Evolutionary conservation across 75 land plant species (phyloP).

Genomic region (Pinus taeda): DNA sequence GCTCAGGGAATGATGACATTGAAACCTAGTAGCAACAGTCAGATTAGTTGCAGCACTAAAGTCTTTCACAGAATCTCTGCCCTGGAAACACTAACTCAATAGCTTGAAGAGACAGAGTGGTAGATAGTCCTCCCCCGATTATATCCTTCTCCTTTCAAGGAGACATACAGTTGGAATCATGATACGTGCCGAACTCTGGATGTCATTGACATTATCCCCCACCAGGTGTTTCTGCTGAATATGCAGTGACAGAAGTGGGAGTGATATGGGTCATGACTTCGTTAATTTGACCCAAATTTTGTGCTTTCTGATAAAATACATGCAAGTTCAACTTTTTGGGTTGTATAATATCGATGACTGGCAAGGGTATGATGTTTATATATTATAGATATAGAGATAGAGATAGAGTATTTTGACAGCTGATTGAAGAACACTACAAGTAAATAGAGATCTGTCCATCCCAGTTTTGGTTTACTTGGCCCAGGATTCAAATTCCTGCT

Average conservation of each 20-base stretch:
- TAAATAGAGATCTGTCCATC: background rate
- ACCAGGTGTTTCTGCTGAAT: background rate
- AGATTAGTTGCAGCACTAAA: background rate
- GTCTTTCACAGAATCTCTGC: background rate
- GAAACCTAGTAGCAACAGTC: no score
- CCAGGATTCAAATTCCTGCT: background rate
- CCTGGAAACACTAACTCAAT: background rate
- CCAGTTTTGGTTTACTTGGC: background rate
- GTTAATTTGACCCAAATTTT: background rate
- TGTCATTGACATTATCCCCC: no score
- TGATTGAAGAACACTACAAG: background rate
- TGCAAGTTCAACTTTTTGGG: no score
- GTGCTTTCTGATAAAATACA: background rate
- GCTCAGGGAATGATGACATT: background rate
- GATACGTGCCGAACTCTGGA: background rate
- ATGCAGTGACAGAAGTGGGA: background rate
- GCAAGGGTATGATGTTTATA: background rate
- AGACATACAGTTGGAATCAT: background rate
- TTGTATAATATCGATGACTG: background rate
- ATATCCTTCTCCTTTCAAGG: conserved; percentile 4
- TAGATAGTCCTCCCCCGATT: background rate
- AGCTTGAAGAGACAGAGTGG: background rate
- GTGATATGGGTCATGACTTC: background rate
- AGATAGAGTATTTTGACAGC: background rate
- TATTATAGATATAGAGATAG: background rate